Evolutionary conservation across 495 filamentous ascomycete species (phyloP).

Genomic region (Penicillium steckii): DNA sequence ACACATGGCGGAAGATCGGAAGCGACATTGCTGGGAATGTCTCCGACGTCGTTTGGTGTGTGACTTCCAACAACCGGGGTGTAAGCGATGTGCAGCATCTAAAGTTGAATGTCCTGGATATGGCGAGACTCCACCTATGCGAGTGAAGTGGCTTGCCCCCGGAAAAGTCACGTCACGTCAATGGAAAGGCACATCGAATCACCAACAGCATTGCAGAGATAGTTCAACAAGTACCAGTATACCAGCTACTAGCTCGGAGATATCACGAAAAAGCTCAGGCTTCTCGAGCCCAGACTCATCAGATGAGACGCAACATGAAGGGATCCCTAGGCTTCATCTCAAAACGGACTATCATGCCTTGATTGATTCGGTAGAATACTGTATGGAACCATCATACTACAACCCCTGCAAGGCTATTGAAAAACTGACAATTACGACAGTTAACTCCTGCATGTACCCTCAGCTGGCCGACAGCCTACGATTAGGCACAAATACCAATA

Average conservation of each 20-base stretch:
- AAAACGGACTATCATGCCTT: slow-evolving; percentile 3
- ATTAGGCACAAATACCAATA: slow-evolving; percentile 27
- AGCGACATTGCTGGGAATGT: slow-evolving; percentile 42
- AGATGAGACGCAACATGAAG: background rate
- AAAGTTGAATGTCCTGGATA: slow-evolving; percentile 28
- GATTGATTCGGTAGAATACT: slow-evolving; percentile 9
- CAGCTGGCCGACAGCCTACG: slow-evolving; percentile 20
- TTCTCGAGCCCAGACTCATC: background rate
- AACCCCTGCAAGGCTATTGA: too few species aligned
- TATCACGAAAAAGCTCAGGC: background rate
- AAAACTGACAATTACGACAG: too few species aligned
- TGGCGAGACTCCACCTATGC: slow-evolving; percentile 5
- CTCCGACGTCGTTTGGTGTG: slow-evolving; percentile 35
- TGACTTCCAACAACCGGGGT: slow-evolving; percentile 24
- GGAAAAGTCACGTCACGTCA: slow-evolving; percentile 26
- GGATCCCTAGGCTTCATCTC: background rate
- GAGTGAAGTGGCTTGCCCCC: slow-evolving; percentile 27
- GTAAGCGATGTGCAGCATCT: slow-evolving; percentile 22
- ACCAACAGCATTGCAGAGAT: background rate
- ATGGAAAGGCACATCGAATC: background rate
- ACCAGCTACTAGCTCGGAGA: background rate
- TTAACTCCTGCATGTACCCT: slow-evolving; percentile 30
- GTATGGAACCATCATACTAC: too few species aligned
- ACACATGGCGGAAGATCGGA: background rate
- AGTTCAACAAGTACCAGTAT: background rate